These are phyloP conservation scores for Colletotrichum destructivum DNA, from an alignment of 2,329 filamentous ascomycete species.

Conservation along the genomic window DNA sequence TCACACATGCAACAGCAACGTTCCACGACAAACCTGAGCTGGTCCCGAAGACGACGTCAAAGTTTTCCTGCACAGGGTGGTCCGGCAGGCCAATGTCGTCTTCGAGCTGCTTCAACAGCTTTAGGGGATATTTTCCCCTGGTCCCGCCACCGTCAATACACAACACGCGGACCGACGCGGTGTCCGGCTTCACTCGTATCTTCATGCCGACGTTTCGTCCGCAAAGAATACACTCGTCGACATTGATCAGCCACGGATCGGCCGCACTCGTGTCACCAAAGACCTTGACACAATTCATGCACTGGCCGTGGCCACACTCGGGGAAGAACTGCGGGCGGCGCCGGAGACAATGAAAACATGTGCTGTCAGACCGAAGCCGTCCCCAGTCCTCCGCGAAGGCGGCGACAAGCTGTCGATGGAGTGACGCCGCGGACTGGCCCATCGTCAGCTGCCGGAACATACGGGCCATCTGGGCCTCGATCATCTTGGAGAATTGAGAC, in stretches of 20 bases:
- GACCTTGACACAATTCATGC: slow-evolving; percentile 6
- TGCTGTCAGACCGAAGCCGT: background rate
- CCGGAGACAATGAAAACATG: background rate
- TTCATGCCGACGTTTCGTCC: background rate
- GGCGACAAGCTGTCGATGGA: slow-evolving; percentile 5
- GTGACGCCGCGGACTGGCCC: background rate
- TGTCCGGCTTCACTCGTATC: slow-evolving; percentile 18
- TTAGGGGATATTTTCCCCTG: slow-evolving; percentile 49
- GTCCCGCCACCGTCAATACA: slow-evolving; percentile 48
- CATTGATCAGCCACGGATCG: slow-evolving; percentile 2
- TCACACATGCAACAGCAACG: background rate
- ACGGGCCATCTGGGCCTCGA: slow-evolving; percentile 2
- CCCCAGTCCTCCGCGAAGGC: background rate
- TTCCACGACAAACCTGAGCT: slow-evolving; percentile 10
- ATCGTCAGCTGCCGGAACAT: slow-evolving; percentile 1
- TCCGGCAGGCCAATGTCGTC: slow-evolving; percentile 33
- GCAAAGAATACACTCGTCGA: slow-evolving; percentile 9
- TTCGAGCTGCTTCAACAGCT: slow-evolving; percentile 49
- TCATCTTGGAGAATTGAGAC: slow-evolving; percentile 14
- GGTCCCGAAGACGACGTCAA: slow-evolving; percentile 22
- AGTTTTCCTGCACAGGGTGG: slow-evolving; percentile 13
- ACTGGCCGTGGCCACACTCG: slow-evolving; percentile 2
- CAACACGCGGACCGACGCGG: background rate
- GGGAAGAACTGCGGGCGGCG: background rate
- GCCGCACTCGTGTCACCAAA: slow-evolving; percentile 1